A percentile compares a stretch with the other conserved stretches of the same genome.
Evolutionary conservation across 106 monocot species (phyloP).

Genomic region (Iris macrosiphon): DNA sequence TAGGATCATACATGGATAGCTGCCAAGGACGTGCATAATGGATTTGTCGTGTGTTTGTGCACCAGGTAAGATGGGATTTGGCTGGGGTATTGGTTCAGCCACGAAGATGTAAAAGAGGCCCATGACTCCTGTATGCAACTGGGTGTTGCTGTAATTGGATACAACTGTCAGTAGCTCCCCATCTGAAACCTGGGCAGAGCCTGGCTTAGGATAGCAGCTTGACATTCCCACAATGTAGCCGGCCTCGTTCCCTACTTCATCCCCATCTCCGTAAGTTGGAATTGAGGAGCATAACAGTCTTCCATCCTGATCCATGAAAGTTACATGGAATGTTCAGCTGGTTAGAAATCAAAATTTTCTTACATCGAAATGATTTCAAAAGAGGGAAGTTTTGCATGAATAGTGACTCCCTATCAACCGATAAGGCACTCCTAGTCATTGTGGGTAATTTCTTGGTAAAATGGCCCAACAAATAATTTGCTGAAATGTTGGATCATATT

Average conservation of each 20-base stretch:
- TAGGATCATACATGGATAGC: too few relatives aligned
- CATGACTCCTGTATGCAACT: constrained; percentile 51
- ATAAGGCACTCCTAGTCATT: too few relatives aligned
- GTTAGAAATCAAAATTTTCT: too few relatives aligned
- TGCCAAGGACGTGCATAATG: too few relatives aligned
- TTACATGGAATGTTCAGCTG: too few relatives aligned
- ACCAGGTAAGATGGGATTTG: not conserved
- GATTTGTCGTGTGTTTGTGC: too few relatives aligned
- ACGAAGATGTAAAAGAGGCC: constrained; percentile 52
- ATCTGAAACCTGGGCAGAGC: constrained; percentile 21
- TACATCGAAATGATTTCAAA: too few relatives aligned
- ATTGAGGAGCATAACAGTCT: constrained; percentile 26
- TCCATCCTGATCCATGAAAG: constrained; percentile 47
- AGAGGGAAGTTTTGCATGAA: too few relatives aligned
- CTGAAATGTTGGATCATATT: too few relatives aligned
- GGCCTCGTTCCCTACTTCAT: constrained; percentile 44
- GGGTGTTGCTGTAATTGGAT: constrained; percentile 43
- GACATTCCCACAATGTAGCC: constrained; percentile 66
- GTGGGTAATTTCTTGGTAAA: too few relatives aligned
- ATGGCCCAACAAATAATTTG: too few relatives aligned
- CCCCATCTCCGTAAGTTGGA: constrained; percentile 37
- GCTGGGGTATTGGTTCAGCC: constrained; percentile 14
- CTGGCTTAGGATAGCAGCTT: constrained; percentile 48
- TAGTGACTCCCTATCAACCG: too few relatives aligned
- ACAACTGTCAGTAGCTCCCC: constrained; percentile 46